phyloP scores from a whole-genome alignment of 768 basidiomycete species.

The Dendrothele bispora region DNA sequence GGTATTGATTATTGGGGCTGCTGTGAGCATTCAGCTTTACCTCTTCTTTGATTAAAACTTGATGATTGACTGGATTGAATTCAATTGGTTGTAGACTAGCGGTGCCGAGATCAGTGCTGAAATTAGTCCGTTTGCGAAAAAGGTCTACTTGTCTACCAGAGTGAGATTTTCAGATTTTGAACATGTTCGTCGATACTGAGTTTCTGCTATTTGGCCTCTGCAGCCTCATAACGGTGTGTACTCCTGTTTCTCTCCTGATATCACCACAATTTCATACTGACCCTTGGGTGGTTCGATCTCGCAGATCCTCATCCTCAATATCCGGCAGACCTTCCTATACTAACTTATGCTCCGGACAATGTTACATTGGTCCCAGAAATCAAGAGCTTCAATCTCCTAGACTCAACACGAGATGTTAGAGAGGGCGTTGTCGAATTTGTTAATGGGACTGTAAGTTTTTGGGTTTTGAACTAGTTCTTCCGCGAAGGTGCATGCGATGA shows the following conservation, averaged over 20 bases:
- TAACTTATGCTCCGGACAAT: conserved; percentile 22
- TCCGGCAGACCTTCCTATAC: conserved; percentile 21
- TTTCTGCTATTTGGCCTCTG: background rate
- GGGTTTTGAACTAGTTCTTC: background rate
- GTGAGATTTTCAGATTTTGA: conserved; percentile 11
- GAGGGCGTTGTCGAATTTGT: conserved; percentile 31
- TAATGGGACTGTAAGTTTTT: conserved; percentile 34
- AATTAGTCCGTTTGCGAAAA: conserved; percentile 27
- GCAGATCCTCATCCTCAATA: conserved; percentile 11
- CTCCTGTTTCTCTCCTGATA: background rate
- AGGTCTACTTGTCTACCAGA: conserved; percentile 32
- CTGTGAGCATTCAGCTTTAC: conserved; percentile 23
- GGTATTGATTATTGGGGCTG: conserved; percentile 42
- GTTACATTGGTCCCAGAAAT: conserved; percentile 41
- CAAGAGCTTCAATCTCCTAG: conserved; percentile 30
- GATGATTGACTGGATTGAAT: background rate
- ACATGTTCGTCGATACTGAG: background rate
- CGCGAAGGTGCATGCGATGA: background rate
- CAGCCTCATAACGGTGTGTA: background rate
- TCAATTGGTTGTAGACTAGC: conserved; percentile 24
- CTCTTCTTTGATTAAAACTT: background rate
- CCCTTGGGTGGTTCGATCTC: conserved; percentile 5
- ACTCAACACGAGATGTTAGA: conserved; percentile 7
- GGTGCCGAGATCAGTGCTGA: conserved; percentile 37
- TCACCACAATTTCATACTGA: background rate